Conservation (phyloP, 257 asterid genomes). For the Capsicum baccatum region DNA sequence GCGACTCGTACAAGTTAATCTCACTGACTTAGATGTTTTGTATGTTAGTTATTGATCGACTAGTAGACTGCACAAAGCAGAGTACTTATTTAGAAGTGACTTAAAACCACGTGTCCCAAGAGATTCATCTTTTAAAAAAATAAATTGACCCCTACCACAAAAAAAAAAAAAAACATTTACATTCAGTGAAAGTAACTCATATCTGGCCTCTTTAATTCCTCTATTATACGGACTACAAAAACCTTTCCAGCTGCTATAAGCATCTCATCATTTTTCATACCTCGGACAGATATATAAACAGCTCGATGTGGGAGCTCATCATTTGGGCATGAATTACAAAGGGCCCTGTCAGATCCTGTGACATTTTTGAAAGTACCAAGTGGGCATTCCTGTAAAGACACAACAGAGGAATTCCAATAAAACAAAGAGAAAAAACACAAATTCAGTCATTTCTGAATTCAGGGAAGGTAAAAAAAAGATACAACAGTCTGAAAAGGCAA, state of each 20-base stretch:
- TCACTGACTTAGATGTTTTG: not conserved
- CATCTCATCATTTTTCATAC: slow-evolving; percentile 46
- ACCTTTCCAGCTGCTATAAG: slow-evolving; percentile 3
- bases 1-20: slow-evolving; percentile 6
- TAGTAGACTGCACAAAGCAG: not conserved
- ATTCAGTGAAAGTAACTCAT: not conserved
- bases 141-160: no score
- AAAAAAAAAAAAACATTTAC: not conserved
- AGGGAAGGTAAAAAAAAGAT: not conserved
- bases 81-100: not conserved
- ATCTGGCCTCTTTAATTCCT: slow-evolving; percentile 14
- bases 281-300: slow-evolving; percentile 73
- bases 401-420: slow-evolving; percentile 31
- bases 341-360: slow-evolving; percentile 82
- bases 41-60: not conserved
- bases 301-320: slow-evolving; percentile 90
- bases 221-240: slow-evolving; percentile 1
- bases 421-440: slow-evolving; percentile 15
- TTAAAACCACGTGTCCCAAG: not conserved
- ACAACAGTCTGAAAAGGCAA: not conserved
- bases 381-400: slow-evolving; percentile 81
- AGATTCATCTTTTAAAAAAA: not conserved
- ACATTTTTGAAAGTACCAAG: slow-evolving; percentile 89
- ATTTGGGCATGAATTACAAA: slow-evolving; percentile 81
- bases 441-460: slow-evolving; percentile 20